Evolutionary conservation across 78 protist species (phyloP), one percentile per base, ranked within the genome.

Genomic region (Pigoraptor vietnamica): DNA sequence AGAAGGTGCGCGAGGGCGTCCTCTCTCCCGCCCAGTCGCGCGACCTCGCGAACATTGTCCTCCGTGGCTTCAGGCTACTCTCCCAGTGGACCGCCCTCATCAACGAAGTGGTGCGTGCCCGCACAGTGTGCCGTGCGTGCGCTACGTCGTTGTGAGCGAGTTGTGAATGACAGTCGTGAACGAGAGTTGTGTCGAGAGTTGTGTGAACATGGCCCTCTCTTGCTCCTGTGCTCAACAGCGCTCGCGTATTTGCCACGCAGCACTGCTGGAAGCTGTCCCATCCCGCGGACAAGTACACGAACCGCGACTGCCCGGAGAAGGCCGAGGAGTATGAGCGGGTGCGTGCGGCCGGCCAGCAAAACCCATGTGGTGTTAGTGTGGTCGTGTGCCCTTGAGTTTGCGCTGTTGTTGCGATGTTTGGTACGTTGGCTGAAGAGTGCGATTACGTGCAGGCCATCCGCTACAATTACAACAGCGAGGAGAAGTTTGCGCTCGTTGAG

Each of bases 391-490:
- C 87, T 40, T 90, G 39, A 86, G 24, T 86, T 1, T 86, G 83
- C 83, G 23, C 33, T 37, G 10, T 24, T 86, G 25, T 25, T 86
- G 1, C 33, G 2, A 37, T 19, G 89, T 91, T 91, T 97, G 89
- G 36, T 95, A 95, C 82, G 97, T 48, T 48, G 67, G 6, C 14
- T 48, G 6, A 14, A 21, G 14, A 21, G 6, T 6, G 6, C 14
- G 67, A 48, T 48, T 14, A 48, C 67, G 67, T 96, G 81, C 84
- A 92, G 84, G 97, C 94, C 84, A 95, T 96, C 24, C 93, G 97
- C 40, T 97, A 89, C 95, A 97, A 97, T 81, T 97, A 97, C 84
- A 55, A 38, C 35, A 37, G 90, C 32, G 94, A 81, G 6, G 98
- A 97, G 36, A 25, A 92, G 19, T 84, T 83, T 0, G 96, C 95